Conservation (phyloP, 352 stramenopile species). For the Phytopythium sindhum region DNA sequence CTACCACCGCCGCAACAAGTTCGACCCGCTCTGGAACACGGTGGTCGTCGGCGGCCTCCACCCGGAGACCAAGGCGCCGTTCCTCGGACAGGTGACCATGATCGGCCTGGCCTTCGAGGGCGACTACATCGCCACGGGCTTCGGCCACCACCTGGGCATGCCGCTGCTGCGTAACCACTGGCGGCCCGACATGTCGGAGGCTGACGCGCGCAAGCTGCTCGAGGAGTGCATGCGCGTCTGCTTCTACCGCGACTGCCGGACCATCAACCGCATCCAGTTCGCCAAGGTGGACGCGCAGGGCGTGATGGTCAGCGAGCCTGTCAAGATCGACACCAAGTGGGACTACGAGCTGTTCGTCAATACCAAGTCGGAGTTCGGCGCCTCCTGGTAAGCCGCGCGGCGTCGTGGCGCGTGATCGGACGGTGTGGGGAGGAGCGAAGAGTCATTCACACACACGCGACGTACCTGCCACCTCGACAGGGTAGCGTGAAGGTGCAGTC, state of each 20-base stretch:
- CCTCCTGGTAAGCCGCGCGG: conserved; percentile 72
- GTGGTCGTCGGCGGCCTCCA: conserved; percentile 94
- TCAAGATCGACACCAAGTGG: conserved; percentile 96
- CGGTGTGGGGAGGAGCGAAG: not conserved
- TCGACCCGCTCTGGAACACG: conserved; percentile 99
- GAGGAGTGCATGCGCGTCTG: conserved; percentile 98
- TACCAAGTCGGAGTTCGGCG: conserved; percentile 86
- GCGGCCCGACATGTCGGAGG: conserved; percentile 90
- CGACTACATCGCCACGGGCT: conserved; percentile 96
- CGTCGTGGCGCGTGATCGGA: not conserved
- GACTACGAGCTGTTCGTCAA: conserved; percentile 86
- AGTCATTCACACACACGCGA: not conserved
- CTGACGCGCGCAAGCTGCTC: conserved; percentile 92
- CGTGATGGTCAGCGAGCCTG: conserved; percentile 91
- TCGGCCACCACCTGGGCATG: conserved; percentile 96
- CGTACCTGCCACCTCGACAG: not conserved
- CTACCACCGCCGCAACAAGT: conserved; percentile 98
- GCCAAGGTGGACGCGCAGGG: conserved; percentile 91
- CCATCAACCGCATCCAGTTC: conserved; percentile 97
- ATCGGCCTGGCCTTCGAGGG: conserved; percentile 97
- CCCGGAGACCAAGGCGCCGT: conserved; percentile 86
- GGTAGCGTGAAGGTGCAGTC: too few species aligned
- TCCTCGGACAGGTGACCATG: conserved; percentile 97
- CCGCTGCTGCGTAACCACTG: conserved; percentile 96
- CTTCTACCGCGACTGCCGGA: conserved; percentile 98